Evolutionary conservation across 306 rosid genomes (phyloP).

Genomic region (Senna siamea): DNA sequence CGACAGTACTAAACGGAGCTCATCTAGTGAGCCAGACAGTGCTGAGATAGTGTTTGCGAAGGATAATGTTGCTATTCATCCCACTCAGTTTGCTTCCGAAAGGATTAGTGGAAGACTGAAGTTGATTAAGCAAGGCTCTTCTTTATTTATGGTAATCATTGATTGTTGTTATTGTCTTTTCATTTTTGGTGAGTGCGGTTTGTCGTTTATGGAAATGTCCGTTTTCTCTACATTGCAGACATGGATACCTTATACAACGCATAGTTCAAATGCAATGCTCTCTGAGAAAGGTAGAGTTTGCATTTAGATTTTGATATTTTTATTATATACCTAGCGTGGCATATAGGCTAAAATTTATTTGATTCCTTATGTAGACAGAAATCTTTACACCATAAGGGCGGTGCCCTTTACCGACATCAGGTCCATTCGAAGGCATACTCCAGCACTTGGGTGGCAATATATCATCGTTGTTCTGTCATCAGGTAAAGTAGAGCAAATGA

Average conservation of each 20-base stretch:
- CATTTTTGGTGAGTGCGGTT: neutral
- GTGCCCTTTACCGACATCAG: constrained; percentile 83
- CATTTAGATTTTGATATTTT: constrained; percentile 20
- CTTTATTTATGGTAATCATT: constrained; percentile 69
- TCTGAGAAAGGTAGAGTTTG: constrained; percentile 75
- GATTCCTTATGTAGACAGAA: constrained; percentile 65
- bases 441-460: constrained; percentile 95
- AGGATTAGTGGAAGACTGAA: constrained; percentile 88
- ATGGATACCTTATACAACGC: constrained; percentile 87
- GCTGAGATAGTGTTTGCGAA: constrained; percentile 74
- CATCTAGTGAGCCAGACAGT: constrained; percentile 69
- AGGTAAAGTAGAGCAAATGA: constrained; percentile 53
- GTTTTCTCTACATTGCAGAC: constrained; percentile 57
- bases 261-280: constrained; percentile 64
- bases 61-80: constrained; percentile 96
- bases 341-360: constrained; percentile 33
- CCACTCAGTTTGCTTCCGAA: constrained; percentile 80
- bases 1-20: constrained; percentile 69
- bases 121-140: constrained; percentile 77
- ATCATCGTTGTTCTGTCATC: constrained; percentile 80
- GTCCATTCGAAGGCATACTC: constrained; percentile 89
- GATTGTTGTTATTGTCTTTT: neutral
- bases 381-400: constrained; percentile 81
- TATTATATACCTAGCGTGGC: constrained; percentile 4
- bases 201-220: constrained; percentile 18